Evolutionary conservation across 2,329 filamentous ascomycete species (phyloP).

Genomic region (Paramyrothecium roridum): DNA sequence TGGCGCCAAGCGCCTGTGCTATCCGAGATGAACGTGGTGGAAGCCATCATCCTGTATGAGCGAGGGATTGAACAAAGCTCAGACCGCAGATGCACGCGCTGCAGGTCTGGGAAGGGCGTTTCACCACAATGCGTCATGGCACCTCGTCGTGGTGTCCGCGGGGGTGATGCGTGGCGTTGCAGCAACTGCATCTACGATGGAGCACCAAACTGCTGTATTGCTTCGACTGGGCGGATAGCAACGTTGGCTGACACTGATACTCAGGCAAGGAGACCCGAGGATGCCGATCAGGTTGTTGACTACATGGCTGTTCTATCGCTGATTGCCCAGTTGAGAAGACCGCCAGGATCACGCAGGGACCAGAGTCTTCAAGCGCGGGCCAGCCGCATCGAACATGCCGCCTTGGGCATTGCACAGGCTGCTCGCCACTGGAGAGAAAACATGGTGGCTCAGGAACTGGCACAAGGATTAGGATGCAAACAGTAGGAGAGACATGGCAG

Average conservation of each 20-base stretch:
- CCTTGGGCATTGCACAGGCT: slow-evolving; percentile 18
- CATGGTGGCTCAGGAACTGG: slow-evolving; percentile 3
- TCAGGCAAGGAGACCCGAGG: slow-evolving; percentile 8
- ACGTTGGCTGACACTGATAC: slow-evolving; percentile 7
- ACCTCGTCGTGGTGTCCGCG: slow-evolving; percentile 6
- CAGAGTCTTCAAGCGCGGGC: slow-evolving; percentile 16
- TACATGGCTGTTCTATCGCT: slow-evolving; percentile 22
- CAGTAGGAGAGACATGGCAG: too few species aligned
- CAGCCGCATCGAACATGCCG: slow-evolving; percentile 19
- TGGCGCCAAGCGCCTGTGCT: slow-evolving; percentile 13
- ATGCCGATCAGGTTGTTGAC: slow-evolving; percentile 16
- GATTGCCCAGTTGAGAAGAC: slow-evolving; percentile 17
- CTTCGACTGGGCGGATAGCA: slow-evolving; percentile 5
- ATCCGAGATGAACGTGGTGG: slow-evolving; percentile 9
- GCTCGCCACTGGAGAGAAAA: slow-evolving; percentile 20
- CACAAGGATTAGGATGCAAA: too few species aligned
- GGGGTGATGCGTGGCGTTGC: slow-evolving; percentile 11
- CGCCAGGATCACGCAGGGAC: slow-evolving; percentile 10
- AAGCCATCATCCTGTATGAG: slow-evolving; percentile 21
- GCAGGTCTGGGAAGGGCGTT: slow-evolving; percentile 16
- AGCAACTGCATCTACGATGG: slow-evolving; percentile 21
- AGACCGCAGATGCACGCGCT: slow-evolving; percentile 14
- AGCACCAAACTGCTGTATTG: slow-evolving; percentile 6
- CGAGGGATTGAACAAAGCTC: slow-evolving; percentile 12
- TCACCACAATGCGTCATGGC: slow-evolving; percentile 19